Evolutionary conservation across 106 monocot species (phyloP), one percentile per base, ranked within the genome.

Genomic region (Allium sativum): DNA sequence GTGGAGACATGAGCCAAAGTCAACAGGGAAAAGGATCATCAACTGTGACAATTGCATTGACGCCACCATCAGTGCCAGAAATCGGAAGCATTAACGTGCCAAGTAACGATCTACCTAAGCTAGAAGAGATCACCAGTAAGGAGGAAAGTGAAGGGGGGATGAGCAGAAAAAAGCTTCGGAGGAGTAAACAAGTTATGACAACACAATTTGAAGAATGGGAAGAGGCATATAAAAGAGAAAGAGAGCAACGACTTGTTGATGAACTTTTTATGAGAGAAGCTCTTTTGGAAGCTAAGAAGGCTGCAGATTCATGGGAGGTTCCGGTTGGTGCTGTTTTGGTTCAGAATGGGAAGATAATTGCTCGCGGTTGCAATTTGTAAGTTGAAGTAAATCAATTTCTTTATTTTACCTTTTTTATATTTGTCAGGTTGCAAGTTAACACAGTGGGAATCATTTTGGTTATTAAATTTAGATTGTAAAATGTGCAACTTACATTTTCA

Each of bases 251-350:
- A 52, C 81, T 73, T 58, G 64, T 57, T 19, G 94, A 94, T 81
- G 94, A 94, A 46, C 73, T 81, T 52, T 94, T 86, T 73, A 94
- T 94, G 94, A 90, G 73, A 70, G 94, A 94, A 73, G 94, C 94
- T 61, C 82, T 94, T n/a, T 54, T 74, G 48, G 94, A 94, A 74
- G 94, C 94, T 59, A 83, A 75, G 77, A 85, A 83, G 55, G 94
- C 83, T 57, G 80, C 86, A 55, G 94, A 89, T 65, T 52, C 65
- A 42, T 94, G 94, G 94, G 94, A 94, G 73, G 94, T 94, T 15
- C 94, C 94, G 10, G 86, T 94, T 72, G 94, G 94, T 21, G 94
- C 94, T 44, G 86, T 94, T 43, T 59, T 94, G 44, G 94, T 94
- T 22, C 83, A 83, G 54, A 77, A 94, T 71, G 90, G 94, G 45